Evolutionary conservation across 352 stramenopile genomes (phyloP).

Genomic region (Phytopythium mirpurense): DNA sequence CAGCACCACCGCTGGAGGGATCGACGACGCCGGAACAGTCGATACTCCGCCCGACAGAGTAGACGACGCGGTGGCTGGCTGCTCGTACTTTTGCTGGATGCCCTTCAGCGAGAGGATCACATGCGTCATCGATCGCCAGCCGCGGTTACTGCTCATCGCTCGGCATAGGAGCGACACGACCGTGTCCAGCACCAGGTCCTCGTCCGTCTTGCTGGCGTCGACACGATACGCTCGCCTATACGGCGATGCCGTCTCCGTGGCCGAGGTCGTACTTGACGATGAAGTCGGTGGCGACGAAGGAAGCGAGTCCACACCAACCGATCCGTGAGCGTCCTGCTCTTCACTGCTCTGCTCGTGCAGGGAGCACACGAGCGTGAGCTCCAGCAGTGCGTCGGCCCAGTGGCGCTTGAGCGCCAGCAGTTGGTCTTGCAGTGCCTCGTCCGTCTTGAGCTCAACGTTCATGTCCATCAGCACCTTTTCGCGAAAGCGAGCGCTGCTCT

Average conservation of each 20-base stretch:
- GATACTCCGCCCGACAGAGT: background rate
- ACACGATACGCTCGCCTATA: constrained; percentile 51
- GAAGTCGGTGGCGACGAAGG: constrained; percentile 2
- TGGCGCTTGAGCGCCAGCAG: constrained; percentile 65
- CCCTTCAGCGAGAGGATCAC: constrained; percentile 55
- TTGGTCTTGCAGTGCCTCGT: constrained; percentile 64
- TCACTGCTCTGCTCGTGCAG: constrained; percentile 12
- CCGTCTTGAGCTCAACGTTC: constrained; percentile 82
- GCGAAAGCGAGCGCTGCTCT: constrained; percentile 42
- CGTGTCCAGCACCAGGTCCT: constrained; percentile 79
- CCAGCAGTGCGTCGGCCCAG: constrained; percentile 70
- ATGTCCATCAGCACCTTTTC: constrained; percentile 87
- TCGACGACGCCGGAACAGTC: constrained; percentile 9
- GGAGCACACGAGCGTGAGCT: constrained; percentile 66
- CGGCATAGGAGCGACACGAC: constrained; percentile 76
- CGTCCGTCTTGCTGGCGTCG: constrained; percentile 60
- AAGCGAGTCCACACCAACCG: background rate
- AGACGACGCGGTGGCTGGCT: background rate
- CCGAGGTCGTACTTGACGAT: background rate
- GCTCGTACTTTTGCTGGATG: constrained; percentile 61
- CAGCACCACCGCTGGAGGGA: constrained; percentile 8
- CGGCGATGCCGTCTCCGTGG: background rate
- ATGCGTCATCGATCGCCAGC: constrained; percentile 63
- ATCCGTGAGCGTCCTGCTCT: constrained; percentile 1
- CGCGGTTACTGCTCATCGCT: constrained; percentile 57